Evolutionary conservation across 2,329 filamentous ascomycete genomes (phyloP), one percentile per base, ranked within the genome.

Genomic region (Paecilomyces fulvus): DNA sequence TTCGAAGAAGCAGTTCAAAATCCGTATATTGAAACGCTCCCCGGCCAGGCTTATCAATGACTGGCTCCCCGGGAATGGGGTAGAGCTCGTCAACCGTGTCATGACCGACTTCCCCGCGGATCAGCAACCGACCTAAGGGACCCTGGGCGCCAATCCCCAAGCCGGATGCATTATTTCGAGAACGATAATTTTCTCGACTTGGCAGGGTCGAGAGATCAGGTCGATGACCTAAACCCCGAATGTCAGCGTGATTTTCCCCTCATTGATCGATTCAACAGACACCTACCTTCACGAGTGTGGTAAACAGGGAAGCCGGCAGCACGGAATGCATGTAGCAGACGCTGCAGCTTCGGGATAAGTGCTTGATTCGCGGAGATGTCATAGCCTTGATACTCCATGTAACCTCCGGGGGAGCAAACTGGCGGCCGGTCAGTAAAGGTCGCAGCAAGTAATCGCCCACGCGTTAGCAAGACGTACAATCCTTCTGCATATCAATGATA

Each of bases 21-120:
- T 83, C 80, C 0, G 80, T 83, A 60, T 82, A 70, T 6, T 75
- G 67, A 64, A 83, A 83, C 2, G 80, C 79, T 1, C 80, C 75
- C 23, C 78, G 74, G 0, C 80, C 79, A 0, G 80, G 79, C 64
- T 83, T 82, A 65, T 83, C 80, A 49, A 83, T 76, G 8, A 82
- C 71, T 0, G 77, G 73, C 61, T 83, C 80, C 2, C 70, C 70
- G 1, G 68, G 66, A 14, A 76, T 55, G 12, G 80, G 80, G 56
- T 75, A 76, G 30, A 83, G 66, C 61, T 85, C 81, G 7, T 76
- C 69, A 17, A 85, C 75, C 30, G 79, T 83, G 51, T 80, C 81
- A 63, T 84, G 82, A 0, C 83, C 83, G 21, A 71, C 63, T 61
- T 84, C 79, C 0, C 83, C 83, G 20, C 82, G 78, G 23, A 85